Evolutionary conservation across 805 yeast genomes (phyloP).

Genomic region (Kluyveromyces aestuarii): DNA sequence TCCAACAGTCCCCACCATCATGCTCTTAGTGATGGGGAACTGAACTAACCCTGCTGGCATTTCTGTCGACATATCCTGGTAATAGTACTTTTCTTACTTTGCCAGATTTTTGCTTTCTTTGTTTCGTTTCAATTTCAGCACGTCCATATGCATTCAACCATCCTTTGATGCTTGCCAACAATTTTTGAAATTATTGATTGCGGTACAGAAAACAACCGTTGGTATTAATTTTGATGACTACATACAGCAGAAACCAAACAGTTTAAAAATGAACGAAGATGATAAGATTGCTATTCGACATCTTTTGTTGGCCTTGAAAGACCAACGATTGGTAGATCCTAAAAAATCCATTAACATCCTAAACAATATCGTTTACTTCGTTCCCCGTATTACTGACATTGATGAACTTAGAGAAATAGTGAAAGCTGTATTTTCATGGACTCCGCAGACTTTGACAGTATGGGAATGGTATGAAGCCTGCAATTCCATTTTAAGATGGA

Average conservation of each 20-base stretch:
- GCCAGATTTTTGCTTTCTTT: not conserved
- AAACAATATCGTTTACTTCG: slow-evolving; percentile 21
- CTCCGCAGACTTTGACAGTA: slow-evolving; percentile 1
- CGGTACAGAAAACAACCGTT: not conserved
- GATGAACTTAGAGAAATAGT: slow-evolving; percentile 9
- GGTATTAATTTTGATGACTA: too few species aligned
- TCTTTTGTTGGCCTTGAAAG: not conserved
- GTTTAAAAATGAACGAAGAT: not conserved
- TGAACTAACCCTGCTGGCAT: slow-evolving; percentile 15
- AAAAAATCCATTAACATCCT: slow-evolving; percentile 2
- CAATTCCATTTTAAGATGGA: slow-evolving; percentile 20
- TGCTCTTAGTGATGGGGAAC: slow-evolving; percentile 22
- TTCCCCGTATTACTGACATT: slow-evolving; percentile 14
- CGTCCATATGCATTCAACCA: not conserved
- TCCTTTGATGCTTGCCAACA: not conserved
- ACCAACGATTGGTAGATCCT: not conserved
- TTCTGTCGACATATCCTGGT: slow-evolving; percentile 12
- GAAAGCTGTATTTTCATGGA: slow-evolving; percentile 9
- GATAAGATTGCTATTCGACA: not conserved
- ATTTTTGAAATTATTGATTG: not conserved
- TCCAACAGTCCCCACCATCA: slow-evolving; percentile 18
- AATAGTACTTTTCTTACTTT: not conserved
- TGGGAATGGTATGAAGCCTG: slow-evolving; percentile 12
- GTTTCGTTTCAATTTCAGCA: not conserved
- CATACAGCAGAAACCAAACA: not conserved